A percentile compares a stretch with the other conserved stretches of the same genome.
These are phyloP conservation scores for Diaporthe capsici DNA, from an alignment of 2,329 filamentous ascomycete species.

Conservation along the genomic window DNA sequence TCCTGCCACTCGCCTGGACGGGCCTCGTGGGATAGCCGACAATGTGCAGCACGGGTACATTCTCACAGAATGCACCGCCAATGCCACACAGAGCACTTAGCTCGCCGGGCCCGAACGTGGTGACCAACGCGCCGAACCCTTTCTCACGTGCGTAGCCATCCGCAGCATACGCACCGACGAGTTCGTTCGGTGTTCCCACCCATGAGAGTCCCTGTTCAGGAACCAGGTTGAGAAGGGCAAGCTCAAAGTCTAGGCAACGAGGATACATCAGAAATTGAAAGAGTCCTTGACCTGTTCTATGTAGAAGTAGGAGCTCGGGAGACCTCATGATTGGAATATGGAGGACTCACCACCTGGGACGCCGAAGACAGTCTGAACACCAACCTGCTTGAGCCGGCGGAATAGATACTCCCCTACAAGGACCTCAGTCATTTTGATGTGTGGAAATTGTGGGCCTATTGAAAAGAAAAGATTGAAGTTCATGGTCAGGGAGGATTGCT, in stretches of 20 bases:
- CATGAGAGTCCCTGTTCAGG: constrained; percentile 61
- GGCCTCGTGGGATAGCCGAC: constrained; percentile 53
- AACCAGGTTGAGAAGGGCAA: constrained; percentile 66
- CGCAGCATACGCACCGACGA: constrained; percentile 71
- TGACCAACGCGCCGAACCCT: constrained; percentile 68
- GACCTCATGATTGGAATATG: background rate
- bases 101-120: constrained; percentile 71
- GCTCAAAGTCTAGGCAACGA: constrained; percentile 62
- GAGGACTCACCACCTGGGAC: constrained; percentile 56
- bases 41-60: constrained; percentile 68
- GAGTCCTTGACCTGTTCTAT: background rate
- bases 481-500: no score
- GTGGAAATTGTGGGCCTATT: background rate
- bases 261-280: background rate
- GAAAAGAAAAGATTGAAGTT: background rate
- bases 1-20: constrained; percentile 45
- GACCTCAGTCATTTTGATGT: constrained; percentile 42
- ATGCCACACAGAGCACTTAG: constrained; percentile 69
- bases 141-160: constrained; percentile 74
- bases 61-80: constrained; percentile 69
- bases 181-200: constrained; percentile 67
- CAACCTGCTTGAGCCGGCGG: constrained; percentile 62
- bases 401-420: constrained; percentile 66
- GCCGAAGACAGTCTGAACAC: constrained; percentile 63
- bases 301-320: background rate